These are phyloP conservation scores for Ehretia macrophylla DNA, from an alignment of 257 asterid genomes.

Conservation along the genomic window DNA sequence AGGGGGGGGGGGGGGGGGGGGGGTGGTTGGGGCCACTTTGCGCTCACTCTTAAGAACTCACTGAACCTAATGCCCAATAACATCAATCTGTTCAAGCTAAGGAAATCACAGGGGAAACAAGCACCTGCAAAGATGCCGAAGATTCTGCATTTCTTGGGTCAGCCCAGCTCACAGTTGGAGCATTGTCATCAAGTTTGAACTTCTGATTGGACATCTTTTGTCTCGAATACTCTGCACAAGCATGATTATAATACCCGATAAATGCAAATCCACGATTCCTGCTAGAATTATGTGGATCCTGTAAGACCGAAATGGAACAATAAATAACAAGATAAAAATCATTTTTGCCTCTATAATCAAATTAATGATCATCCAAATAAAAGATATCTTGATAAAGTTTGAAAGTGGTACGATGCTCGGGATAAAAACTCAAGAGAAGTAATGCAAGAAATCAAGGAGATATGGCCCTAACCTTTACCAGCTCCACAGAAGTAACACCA, in stretches of 20 bases:
- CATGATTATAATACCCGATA: constrained; percentile 90
- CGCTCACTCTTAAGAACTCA: no score
- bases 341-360: neutral
- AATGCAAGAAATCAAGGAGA: no score
- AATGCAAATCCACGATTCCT: constrained; percentile 90
- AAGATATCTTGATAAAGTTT: no score
- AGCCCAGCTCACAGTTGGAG: constrained; percentile 99
- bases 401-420: no score
- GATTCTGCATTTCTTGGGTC: constrained; percentile 86
- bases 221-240: constrained; percentile 96
- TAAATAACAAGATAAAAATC: neutral
- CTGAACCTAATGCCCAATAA: no score
- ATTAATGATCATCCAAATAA: neutral
- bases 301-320: constrained; percentile 11
- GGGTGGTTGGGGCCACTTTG: no score
- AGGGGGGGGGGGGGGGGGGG: no score
- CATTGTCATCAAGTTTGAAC: constrained; percentile 82
- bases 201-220: constrained; percentile 74
- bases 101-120: neutral
- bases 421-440: no score
- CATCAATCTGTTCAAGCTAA: no score
- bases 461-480: constrained; percentile 57
- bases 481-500: constrained; percentile 73
- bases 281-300: constrained; percentile 83
- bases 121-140: constrained; percentile 75